Conservation (phyloP, 306 rosid genomes). For the Calophaca sinica region DNA sequence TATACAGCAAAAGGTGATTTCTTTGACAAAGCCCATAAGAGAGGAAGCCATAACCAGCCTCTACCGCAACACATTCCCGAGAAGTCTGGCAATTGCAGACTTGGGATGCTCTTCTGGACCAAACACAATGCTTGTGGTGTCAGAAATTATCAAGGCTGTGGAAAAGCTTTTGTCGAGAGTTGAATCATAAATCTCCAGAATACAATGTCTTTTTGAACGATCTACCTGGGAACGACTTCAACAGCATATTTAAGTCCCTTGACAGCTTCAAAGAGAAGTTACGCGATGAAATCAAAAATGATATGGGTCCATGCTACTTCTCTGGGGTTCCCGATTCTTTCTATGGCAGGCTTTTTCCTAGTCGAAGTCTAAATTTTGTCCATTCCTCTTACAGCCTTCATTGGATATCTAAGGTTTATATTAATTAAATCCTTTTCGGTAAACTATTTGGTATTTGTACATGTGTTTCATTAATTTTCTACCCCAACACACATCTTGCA, state of each 20-base stretch:
- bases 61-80: conserved; percentile 20
- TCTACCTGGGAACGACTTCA: conserved; percentile 61
- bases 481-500: no score
- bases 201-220: conserved; percentile 54
- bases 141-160: conserved; percentile 46
- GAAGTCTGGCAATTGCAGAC: conserved; percentile 54
- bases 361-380: conserved; percentile 48
- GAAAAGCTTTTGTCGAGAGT: conserved; percentile 45
- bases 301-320: conserved; percentile 52
- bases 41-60: conserved; percentile 54
- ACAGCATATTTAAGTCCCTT: conserved; percentile 52
- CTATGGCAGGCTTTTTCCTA: conserved; percentile 58
- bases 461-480: no score
- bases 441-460: no score
- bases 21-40: conserved; percentile 39
- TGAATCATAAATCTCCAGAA: conserved; percentile 39
- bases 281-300: conserved; percentile 5
- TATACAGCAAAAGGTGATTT: conserved; percentile 49
- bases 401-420: conserved; percentile 57
- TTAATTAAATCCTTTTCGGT: no score
- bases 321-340: conserved; percentile 64
- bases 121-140: conserved; percentile 50
- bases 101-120: conserved; percentile 71
- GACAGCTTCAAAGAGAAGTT: conserved; percentile 48
- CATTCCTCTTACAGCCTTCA: conserved; percentile 57